Percentiles rank a stretch among this genome's conserved stretches.
Evolutionary conservation across 495 filamentous ascomycete genomes (phyloP).

Genomic region (Penicillium arizonense): DNA sequence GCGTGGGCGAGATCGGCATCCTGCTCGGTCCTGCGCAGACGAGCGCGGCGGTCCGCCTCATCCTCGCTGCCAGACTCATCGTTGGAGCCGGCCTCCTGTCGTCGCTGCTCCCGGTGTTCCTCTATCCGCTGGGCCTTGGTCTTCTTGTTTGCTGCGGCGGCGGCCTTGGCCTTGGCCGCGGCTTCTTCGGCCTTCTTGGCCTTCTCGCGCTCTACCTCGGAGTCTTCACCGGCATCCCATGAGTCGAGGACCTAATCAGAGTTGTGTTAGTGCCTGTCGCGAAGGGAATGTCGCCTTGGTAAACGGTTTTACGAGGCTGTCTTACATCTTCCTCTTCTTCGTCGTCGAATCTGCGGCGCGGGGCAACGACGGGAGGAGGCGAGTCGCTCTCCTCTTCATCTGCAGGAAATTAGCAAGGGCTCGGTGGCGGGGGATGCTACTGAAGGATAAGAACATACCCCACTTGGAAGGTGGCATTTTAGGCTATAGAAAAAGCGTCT

Average conservation of each 20-base stretch:
- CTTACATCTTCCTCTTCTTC: conserved; percentile 91
- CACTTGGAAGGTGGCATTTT: conserved; percentile 51
- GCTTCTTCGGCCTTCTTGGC: conserved; percentile 79
- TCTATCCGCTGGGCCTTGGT: conserved; percentile 83
- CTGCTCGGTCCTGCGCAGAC: conserved; percentile 74
- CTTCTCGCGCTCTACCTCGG: conserved; percentile 94
- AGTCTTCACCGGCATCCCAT: conserved; percentile 97
- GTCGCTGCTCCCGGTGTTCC: conserved; percentile 58
- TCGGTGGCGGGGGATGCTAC: conserved; percentile 6
- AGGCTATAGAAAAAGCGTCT: conserved; percentile 9
- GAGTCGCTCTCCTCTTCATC: conserved; percentile 65
- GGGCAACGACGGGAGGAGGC: conserved; percentile 58
- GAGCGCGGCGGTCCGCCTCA: conserved; percentile 66
- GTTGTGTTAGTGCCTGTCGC: conserved; percentile 8
- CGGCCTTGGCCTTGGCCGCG: conserved; percentile 85
- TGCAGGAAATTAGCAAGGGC: conserved; percentile 34
- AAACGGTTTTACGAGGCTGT: background rate
- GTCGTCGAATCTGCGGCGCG: conserved; percentile 77
- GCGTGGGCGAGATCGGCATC: conserved; percentile 90
- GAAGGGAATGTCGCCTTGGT: background rate
- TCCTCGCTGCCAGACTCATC: conserved; percentile 68
- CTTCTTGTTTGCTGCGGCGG: conserved; percentile 93
- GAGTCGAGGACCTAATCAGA: conserved; percentile 78
- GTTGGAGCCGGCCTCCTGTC: conserved; percentile 50
- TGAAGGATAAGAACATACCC: conserved; percentile 41